A percentile compares a stretch with the other conserved stretches of the same genome.
Evolutionary conservation across 208 protist genomes (phyloP).

Genomic region (Angomonas deanei): DNA sequence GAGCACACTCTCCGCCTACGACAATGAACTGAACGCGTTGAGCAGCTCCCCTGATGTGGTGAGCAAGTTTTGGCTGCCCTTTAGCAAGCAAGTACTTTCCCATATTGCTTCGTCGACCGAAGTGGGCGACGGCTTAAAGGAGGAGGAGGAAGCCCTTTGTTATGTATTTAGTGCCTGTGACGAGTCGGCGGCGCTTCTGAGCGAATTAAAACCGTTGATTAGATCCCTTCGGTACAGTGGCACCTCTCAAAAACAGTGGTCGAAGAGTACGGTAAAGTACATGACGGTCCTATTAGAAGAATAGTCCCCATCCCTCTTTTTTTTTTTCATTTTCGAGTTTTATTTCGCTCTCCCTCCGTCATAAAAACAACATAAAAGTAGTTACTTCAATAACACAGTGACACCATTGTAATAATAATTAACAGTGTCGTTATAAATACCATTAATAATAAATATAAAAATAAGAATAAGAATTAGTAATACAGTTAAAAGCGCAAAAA

Average conservation of each 20-base stretch:
- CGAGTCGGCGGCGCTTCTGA: conserved; percentile 31
- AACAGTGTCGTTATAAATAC: background rate
- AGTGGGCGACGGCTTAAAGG: background rate
- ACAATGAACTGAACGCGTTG: background rate
- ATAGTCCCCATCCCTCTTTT: conserved; percentile 1
- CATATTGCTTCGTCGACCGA: background rate
- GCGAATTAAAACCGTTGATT: conserved; percentile 28
- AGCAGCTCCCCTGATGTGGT: background rate
- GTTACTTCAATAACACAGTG: background rate
- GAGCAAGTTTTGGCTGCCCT: background rate
- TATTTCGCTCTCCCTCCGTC: background rate
- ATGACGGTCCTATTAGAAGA: conserved; percentile 24
- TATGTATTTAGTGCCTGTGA: conserved; percentile 60
- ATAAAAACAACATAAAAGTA: background rate
- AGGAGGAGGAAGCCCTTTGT: conserved; percentile 22
- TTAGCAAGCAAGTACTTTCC: background rate
- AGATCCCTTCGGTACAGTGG: background rate
- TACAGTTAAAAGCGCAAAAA: background rate
- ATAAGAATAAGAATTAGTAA: background rate
- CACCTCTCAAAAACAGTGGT: conserved; percentile 11
- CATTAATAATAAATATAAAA: background rate
- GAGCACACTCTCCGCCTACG: background rate
- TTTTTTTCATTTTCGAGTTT: conserved; percentile 7
- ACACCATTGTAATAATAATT: background rate
- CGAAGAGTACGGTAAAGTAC: conserved; percentile 45